A percentile compares a stretch with the other conserved stretches of the same genome.
phyloP scores from a whole-genome alignment of 441 rosid genomes.

The Brassica hybrid region DNA sequence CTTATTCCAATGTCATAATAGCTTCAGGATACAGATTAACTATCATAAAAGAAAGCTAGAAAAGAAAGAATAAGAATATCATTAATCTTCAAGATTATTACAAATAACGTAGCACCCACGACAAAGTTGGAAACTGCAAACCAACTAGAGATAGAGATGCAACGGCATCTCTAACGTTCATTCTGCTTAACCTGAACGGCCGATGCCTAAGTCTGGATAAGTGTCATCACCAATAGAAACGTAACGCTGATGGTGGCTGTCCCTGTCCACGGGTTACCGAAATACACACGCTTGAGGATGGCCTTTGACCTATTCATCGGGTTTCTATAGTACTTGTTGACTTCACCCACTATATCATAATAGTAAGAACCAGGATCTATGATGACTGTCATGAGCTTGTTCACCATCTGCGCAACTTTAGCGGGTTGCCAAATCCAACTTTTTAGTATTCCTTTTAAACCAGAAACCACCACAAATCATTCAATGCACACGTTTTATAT shows the following conservation, averaged over 20 bases:
- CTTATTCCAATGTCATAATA: too few species aligned
- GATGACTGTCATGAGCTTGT: slow-evolving; percentile 2
- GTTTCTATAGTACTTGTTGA: not conserved
- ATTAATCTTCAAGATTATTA: too few species aligned
- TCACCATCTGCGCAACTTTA: not conserved
- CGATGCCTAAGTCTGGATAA: not conserved
- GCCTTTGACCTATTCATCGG: not conserved
- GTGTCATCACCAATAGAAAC: not conserved
- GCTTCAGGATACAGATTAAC: too few species aligned
- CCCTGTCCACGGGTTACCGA: slow-evolving; percentile 40
- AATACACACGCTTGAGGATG: not conserved
- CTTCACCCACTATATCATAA: not conserved
- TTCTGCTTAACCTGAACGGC: too few species aligned
- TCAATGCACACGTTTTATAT: not conserved
- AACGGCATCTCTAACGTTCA: too few species aligned
- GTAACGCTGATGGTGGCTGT: slow-evolving; percentile 25
- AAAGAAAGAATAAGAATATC: too few species aligned
- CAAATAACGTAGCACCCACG: too few species aligned
- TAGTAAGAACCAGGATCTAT: not conserved
- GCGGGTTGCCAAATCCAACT: not conserved
- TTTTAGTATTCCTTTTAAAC: slow-evolving; percentile 16
- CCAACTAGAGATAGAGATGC: too few species aligned
- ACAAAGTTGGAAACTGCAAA: too few species aligned
- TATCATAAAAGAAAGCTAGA: too few species aligned
- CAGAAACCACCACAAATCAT: not conserved